Evolutionary conservation across 768 basidiomycete genomes (phyloP).

Genomic region (Russula vinacea): DNA sequence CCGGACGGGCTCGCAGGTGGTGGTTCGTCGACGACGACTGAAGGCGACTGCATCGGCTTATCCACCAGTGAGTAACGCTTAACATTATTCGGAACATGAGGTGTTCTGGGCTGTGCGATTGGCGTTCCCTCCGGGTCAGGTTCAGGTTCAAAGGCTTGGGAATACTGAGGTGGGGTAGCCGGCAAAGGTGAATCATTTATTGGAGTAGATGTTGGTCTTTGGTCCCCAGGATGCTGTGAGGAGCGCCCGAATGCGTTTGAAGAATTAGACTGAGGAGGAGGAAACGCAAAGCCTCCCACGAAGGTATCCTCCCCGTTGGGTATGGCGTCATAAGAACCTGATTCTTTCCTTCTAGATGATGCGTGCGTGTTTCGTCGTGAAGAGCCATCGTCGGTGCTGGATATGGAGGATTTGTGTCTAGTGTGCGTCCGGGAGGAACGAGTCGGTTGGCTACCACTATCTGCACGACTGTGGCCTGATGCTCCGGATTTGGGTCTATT

Average conservation of each 20-base stretch:
- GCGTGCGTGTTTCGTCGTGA: slow-evolving; percentile 26
- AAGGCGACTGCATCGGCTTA: slow-evolving; percentile 52
- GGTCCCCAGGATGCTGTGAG: slow-evolving; percentile 15
- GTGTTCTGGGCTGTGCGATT: slow-evolving; percentile 37
- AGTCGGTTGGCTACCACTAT: slow-evolving; percentile 38
- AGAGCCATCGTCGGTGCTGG: slow-evolving; percentile 35
- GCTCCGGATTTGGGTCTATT: slow-evolving; percentile 50
- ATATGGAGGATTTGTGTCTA: slow-evolving; percentile 36
- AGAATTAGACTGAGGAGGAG: slow-evolving; percentile 24
- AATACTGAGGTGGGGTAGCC: slow-evolving; percentile 22
- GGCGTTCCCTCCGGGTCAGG: slow-evolving; percentile 30
- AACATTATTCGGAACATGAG: slow-evolving; percentile 59
- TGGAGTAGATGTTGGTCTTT: slow-evolving; percentile 10
- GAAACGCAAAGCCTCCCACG: slow-evolving; percentile 50
- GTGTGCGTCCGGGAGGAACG: slow-evolving; percentile 52
- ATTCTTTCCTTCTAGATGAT: slow-evolving; percentile 32
- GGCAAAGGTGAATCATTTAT: background rate
- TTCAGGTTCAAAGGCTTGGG: slow-evolving; percentile 25
- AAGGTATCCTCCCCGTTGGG: slow-evolving; percentile 43
- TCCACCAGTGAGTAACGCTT: slow-evolving; percentile 81
- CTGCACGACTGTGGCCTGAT: slow-evolving; percentile 49
- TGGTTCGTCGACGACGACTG: slow-evolving; percentile 55
- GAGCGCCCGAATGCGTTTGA: slow-evolving; percentile 9
- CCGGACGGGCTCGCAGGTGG: slow-evolving; percentile 28
- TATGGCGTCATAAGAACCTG: slow-evolving; percentile 18